These are phyloP conservation scores for Botrytis elliptica DNA, from an alignment of 2,329 filamentous ascomycete species.

Conservation along the genomic window DNA sequence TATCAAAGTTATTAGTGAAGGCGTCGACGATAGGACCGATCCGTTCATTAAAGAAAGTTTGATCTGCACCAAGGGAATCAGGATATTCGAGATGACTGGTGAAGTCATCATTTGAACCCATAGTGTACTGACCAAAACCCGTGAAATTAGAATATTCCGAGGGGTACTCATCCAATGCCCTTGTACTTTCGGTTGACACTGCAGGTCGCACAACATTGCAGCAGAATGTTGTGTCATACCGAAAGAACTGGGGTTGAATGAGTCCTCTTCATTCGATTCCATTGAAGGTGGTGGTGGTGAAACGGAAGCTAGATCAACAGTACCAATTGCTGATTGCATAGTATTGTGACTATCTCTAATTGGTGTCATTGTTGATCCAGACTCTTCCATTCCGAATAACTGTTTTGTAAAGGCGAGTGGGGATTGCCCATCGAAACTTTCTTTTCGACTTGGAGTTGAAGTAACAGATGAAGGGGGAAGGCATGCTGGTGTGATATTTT, in stretches of 20 bases:
- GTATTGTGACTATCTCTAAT: constrained; percentile 36
- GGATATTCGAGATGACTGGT: constrained; percentile 65
- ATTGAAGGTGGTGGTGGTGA: constrained; percentile 52
- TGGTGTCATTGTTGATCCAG: constrained; percentile 30
- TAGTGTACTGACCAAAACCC: constrained; percentile 51
- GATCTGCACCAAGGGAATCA: constrained; percentile 68
- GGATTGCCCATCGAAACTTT: constrained; percentile 38
- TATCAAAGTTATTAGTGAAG: constrained; percentile 64
- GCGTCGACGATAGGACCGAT: constrained; percentile 71
- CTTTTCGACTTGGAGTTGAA: constrained; percentile 45
- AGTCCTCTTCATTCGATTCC: constrained; percentile 49
- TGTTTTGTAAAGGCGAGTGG: constrained; percentile 58
- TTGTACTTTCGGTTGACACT: constrained; percentile 83
- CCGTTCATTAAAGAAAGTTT: constrained; percentile 73
- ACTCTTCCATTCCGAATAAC: constrained; percentile 51
- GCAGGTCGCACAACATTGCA: constrained; percentile 99
- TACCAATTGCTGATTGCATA: constrained; percentile 43
- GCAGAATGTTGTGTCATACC: constrained; percentile 99
- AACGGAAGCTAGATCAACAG: constrained; percentile 58
- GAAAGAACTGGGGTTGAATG: constrained; percentile 49
- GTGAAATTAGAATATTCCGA: constrained; percentile 53
- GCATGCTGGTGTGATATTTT: constrained; percentile 38
- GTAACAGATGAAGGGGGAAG: constrained; percentile 45
- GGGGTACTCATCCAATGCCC: constrained; percentile 38
- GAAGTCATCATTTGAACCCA: constrained; percentile 57